Base-by-base conservation (phyloP, 306 rosid genomes). In the Quercus cerris region DNA sequence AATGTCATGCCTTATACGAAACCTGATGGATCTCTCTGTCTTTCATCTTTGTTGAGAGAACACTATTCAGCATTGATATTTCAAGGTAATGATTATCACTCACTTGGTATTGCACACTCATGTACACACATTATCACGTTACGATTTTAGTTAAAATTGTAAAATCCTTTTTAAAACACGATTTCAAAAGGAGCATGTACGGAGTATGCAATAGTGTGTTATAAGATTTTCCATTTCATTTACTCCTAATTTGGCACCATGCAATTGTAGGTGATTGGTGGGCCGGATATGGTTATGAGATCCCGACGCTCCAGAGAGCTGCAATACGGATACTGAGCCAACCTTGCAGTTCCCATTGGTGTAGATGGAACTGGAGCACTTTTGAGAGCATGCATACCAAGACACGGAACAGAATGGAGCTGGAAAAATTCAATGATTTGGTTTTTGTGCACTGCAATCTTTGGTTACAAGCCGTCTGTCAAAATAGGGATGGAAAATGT, bases 331-430 rank as follows among this genome's bases (percentile, higher is more conserved):
- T 92, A 79, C 79, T 90, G 62, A 81, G 87, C 81, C 93, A 92
- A 85, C 92, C 94, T 5, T 92, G 94, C 66, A 90, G 97, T 77
- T 87, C 90, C 71, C 91, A 84, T 81, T 83, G 91, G 89, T 87
- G 88, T 74, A 54, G 81, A 63, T 92, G 91, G 90, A 90, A 89
- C 72, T 90, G 93, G 93, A 78, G 78, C 81, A 87, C 89, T 15
- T 89, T 90, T 56, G 84, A 84, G 74, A 86, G 80, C 44, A 15
- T 90, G 44, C 92, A 92, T 79, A 63, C 63, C 73, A 84, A 84
- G 85, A 84, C 83, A 46, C 86, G 82, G 30, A 89, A 35, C 75
- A 79, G 75, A 59, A 62, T 33, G 52, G 92, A 89, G 74, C 76
- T 68, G 35, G 91, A 89, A 82, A 90, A 80, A 58, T 55, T 90